Conservation (phyloP, 202 grass and related monocot species). For the Schoenoplectus tabernaemontani region DNA sequence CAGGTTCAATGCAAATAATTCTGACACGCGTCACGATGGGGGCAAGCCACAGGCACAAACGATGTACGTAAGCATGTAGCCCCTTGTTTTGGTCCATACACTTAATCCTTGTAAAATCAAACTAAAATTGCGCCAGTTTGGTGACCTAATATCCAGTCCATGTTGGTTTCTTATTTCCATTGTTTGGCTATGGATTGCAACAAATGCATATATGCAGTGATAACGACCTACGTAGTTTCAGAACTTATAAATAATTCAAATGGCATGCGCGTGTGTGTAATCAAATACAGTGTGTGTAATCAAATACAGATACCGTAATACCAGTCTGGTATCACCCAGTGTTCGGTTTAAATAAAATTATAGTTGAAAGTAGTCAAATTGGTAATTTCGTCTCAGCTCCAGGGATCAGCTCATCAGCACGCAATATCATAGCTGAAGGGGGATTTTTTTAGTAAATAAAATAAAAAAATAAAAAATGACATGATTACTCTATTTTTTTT, state of each 20-base stretch:
- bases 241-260: neutral
- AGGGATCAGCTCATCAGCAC: constrained; percentile 5
- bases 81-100: neutral
- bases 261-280: neutral
- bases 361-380: neutral
- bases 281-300: neutral
- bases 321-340: neutral
- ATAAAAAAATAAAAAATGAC: too few species aligned
- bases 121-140: neutral
- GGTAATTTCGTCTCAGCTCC: neutral
- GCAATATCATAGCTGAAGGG: neutral
- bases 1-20: neutral
- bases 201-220: neutral
- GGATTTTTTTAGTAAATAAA: neutral
- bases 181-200: constrained; percentile 2
- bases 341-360: neutral
- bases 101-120: neutral
- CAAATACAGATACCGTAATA: neutral
- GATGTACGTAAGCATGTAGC: neutral
- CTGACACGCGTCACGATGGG: neutral
- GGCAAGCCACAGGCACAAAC: constrained; percentile 8
- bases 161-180: neutral
- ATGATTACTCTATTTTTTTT: too few species aligned
- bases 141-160: constrained; percentile 15
- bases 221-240: neutral